Evolutionary conservation across 2,329 filamentous ascomycete genomes (phyloP), one percentile per base, ranked within the genome.

Genomic region (Cercospora janseana): DNA sequence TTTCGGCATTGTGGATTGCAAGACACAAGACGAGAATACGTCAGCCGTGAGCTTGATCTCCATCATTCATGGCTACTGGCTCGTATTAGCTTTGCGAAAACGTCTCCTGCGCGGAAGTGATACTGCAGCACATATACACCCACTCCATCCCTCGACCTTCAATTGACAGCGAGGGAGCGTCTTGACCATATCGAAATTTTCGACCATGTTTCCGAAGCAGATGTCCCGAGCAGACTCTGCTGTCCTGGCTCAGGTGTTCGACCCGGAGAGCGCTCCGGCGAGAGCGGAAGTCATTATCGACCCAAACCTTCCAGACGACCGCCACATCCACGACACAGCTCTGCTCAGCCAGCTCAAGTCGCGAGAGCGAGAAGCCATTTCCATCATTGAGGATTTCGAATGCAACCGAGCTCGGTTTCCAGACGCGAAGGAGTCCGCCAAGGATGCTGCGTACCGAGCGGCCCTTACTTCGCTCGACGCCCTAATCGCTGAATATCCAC

Each of bases 401-500:
- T 16, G 20, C 4, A 27, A 49, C 24, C 29, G 38, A 31, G 29
- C 43, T 28, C 44, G 44, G 4, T 47, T 47, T 15, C 44, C 44
- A 23, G 44, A 47, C 15, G 44, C 12, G n/a, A 47, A 40, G 18
- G 42, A 51, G 34, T 20, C 46, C 28, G 35, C 42, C 27, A 58
- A 61, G 52, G 42, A 56, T 37, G 27, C 52, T 23, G 55, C 57
- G 43, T 60, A 61, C 51, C 50, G 48, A 38, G 21, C 29, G 6
- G 62, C 64, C 1, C 54, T 65, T 7, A 26, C 66, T 7, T 67
- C 72, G 4, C 71, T 91, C 4, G 74, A 76, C 23, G 63, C 68
- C 2, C 72, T 89, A 24, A 79, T 89, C 31, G 62, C 71, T 2
- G 68, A 78, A 18, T 66, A 81, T 46, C 84, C 86, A 3, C 68